Evolutionary conservation across 257 asterid genomes (phyloP).

Genomic region (Nicotiana obtusifolia): DNA sequence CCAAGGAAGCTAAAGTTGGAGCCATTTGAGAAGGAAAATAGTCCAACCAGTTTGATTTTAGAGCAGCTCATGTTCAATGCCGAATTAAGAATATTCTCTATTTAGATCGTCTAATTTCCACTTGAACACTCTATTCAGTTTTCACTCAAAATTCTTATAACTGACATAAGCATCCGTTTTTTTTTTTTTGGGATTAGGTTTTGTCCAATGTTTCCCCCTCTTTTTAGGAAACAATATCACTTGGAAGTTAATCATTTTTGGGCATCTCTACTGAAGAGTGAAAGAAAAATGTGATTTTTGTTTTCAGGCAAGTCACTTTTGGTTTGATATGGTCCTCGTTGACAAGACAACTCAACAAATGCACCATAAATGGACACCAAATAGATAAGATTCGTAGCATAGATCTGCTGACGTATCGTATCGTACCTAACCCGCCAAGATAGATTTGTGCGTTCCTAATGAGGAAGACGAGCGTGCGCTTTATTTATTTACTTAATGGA

Average conservation of each 20-base stretch:
- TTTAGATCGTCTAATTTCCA: background rate
- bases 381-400: background rate
- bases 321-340: background rate
- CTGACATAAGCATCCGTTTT: background rate
- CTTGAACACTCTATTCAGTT: background rate
- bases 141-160: background rate
- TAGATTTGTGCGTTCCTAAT: slow-evolving; percentile 20
- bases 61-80: background rate
- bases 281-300: background rate
- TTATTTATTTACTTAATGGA: background rate
- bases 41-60: background rate
- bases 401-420: slow-evolving; percentile 3
- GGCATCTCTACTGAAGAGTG: background rate
- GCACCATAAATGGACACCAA: slow-evolving; percentile 4
- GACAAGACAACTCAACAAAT: background rate
- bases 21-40: background rate
- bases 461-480: background rate
- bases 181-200: background rate
- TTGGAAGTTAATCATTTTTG: background rate
- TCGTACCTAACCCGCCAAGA: slow-evolving; percentile 10
- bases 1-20: background rate
- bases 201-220: background rate
- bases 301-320: background rate
- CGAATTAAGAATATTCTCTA: background rate
- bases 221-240: background rate